Evolutionary conservation across 225 moss, liverwort and hornwort species (phyloP).

Genomic region (Straminergon stramineum): DNA sequence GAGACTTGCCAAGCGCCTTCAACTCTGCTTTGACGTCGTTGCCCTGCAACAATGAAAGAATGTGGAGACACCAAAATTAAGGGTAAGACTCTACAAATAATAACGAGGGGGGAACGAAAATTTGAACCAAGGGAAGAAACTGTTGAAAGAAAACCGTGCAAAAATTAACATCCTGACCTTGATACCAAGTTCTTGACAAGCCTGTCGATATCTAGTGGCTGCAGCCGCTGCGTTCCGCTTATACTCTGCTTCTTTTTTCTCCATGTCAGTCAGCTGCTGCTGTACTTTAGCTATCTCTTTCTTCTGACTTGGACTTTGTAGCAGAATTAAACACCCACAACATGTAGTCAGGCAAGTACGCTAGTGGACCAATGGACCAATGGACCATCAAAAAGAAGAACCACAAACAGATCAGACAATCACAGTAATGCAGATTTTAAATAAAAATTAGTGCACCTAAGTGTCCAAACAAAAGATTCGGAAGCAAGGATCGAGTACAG

Average conservation of each 20-base stretch:
- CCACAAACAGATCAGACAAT: neutral
- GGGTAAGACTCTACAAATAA: neutral
- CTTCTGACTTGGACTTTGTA: conserved; percentile 75
- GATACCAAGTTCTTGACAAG: conserved; percentile 92
- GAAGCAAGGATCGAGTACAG: neutral
- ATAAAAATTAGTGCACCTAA: neutral
- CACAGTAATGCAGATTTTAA: neutral
- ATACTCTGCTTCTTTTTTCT: conserved; percentile 80
- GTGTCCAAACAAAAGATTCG: neutral
- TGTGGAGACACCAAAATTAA: neutral
- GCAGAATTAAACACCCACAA: neutral
- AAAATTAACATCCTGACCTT: conserved; percentile 31
- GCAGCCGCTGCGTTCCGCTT: conserved; percentile 79
- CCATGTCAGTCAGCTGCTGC: conserved; percentile 83
- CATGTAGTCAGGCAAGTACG: neutral
- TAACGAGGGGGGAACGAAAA: neutral
- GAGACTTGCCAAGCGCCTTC: conserved; percentile 52
- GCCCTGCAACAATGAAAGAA: conserved; percentile 36
- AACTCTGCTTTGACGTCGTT: conserved; percentile 66
- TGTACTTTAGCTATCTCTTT: conserved; percentile 83
- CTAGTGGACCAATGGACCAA: neutral
- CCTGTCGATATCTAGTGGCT: conserved; percentile 71
- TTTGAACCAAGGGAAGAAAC: neutral
- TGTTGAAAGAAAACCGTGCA: neutral
- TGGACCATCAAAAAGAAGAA: neutral